phyloP scores from a whole-genome alignment of 306 rosid species.

The Lathyrus tuberosus region DNA sequence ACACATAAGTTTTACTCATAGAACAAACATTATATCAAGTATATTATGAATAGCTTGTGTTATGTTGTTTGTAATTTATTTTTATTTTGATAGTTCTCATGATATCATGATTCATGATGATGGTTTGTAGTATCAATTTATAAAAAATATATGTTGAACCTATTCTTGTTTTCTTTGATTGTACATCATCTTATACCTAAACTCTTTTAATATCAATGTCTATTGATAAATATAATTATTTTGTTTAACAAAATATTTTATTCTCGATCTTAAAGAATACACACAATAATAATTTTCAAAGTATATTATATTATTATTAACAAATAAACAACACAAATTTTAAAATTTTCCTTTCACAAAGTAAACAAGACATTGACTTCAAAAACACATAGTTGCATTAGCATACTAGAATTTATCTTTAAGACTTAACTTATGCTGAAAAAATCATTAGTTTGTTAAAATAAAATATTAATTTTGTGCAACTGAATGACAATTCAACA shows the following conservation, averaged over 20 bases:
- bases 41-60: not conserved
- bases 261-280: no score
- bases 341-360: no score
- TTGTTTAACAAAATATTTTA: not conserved
- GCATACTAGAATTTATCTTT: not conserved
- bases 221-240: not conserved
- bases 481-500: not conserved
- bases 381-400: not conserved
- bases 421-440: not conserved
- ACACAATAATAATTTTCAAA: no score
- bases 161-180: not conserved
- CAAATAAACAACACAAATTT: no score
- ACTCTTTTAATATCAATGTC: not conserved
- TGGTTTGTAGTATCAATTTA: not conserved
- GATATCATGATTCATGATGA: not conserved
- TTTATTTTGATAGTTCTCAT: not conserved
- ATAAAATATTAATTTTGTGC: not conserved
- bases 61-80: not conserved
- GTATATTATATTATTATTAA: no score
- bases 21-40: not conserved
- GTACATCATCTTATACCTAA: not conserved
- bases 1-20: not conserved
- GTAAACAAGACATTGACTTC: not conserved
- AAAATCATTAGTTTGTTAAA: not conserved
- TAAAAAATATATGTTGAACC: not conserved